phyloP scores from a whole-genome alignment of 371 early-diverging fungal genomes.

The Apophysomyces elegans region DNA sequence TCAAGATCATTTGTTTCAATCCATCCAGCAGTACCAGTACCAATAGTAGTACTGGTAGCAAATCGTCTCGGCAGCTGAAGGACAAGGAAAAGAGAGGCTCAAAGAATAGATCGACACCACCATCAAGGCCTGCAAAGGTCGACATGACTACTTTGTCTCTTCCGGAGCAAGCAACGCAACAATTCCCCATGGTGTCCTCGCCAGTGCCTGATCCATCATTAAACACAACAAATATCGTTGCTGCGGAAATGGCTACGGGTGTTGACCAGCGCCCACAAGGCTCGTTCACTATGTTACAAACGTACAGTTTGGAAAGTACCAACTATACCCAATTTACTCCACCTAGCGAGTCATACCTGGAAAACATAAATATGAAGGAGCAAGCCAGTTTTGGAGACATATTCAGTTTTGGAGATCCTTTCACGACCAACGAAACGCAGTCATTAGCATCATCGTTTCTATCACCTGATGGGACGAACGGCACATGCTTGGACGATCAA shows the following conservation, averaged over 20 bases:
- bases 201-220: neutral
- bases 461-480: neutral
- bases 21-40: neutral
- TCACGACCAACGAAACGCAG: neutral
- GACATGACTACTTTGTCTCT: neutral
- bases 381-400: neutral
- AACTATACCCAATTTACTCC: constrained; percentile 1
- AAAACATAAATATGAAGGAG: neutral
- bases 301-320: neutral
- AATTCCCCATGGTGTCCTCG: neutral
- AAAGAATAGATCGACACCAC: neutral
- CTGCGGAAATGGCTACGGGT: neutral
- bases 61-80: neutral
- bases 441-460: neutral
- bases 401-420: neutral
- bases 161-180: neutral
- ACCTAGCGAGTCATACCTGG: neutral
- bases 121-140: neutral
- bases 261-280: neutral
- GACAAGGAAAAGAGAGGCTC: neutral
- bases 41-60: neutral
- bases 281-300: neutral
- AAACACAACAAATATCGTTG: neutral
- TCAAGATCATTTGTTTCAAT: neutral
- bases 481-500: neutral